A percentile compares a stretch with the other conserved stretches of the same genome.
These are phyloP conservation scores for Ceratocystis colombiana DNA, from an alignment of 2,329 filamentous ascomycete species.

Conservation along the genomic window DNA sequence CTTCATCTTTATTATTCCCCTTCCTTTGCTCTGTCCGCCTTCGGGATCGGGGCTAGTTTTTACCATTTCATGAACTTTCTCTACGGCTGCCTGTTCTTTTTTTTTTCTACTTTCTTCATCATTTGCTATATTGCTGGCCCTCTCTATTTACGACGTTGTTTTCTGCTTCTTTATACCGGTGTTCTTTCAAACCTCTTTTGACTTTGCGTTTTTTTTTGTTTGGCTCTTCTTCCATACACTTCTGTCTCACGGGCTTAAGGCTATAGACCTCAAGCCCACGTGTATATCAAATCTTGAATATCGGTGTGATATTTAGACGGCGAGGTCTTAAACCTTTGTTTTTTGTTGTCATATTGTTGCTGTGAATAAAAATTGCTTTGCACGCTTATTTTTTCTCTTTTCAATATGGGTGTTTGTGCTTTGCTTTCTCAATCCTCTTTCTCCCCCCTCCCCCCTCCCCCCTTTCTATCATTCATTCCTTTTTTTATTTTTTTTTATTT, in stretches of 20 bases:
- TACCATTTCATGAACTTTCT: not conserved
- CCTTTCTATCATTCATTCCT: not conserved
- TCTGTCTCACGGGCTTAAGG: not conserved
- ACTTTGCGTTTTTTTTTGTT: not conserved
- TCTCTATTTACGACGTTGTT: conserved; percentile 3
- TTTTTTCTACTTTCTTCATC: not conserved
- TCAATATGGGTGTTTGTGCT: not conserved
- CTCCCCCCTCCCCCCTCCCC: not conserved
- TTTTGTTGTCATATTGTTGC: not conserved
- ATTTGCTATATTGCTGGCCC: not conserved
- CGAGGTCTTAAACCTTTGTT: not conserved
- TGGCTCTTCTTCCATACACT: not conserved
- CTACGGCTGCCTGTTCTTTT: not conserved
- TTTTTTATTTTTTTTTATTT: not conserved
- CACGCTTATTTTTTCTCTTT: not conserved
- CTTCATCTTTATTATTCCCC: not conserved
- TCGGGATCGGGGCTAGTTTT: not conserved
- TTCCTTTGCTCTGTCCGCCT: not conserved
- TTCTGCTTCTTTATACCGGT: conserved; percentile 15
- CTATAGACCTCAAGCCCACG: not conserved
- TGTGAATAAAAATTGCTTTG: not conserved
- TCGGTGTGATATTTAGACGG: conserved; percentile 4
- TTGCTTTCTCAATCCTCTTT: not conserved
- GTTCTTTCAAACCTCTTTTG: not conserved
- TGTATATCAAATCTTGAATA: not conserved